A percentile compares a stretch with the other conserved stretches of the same genome.
Conservation (phyloP, 1,284 basidiomycete genomes). For the Naganishia cerealis region DNA sequence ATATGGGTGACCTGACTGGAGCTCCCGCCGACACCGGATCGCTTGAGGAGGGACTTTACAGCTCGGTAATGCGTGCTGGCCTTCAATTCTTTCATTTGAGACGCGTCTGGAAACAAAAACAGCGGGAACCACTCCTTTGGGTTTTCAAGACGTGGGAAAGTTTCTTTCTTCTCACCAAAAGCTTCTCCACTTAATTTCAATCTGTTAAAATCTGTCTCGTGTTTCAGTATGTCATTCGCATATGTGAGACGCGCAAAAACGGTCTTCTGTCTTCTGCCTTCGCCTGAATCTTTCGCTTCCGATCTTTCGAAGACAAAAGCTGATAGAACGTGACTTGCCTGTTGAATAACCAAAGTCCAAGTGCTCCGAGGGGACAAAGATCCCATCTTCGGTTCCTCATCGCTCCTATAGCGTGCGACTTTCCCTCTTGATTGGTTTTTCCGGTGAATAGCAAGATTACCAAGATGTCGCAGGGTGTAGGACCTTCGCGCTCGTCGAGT, state of each 20-base stretch:
- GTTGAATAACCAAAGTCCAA: neutral
- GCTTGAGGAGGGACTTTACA: neutral
- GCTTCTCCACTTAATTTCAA: neutral
- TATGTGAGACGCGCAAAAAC: too few species aligned
- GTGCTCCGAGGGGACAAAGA: neutral
- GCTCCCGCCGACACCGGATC: neutral
- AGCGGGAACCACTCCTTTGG: neutral
- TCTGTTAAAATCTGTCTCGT: too few species aligned
- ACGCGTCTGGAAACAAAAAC: neutral
- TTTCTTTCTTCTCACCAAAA: neutral
- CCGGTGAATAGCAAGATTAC: constrained; percentile 11
- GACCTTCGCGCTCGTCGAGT: constrained; percentile 9
- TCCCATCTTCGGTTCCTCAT: constrained; percentile 17
- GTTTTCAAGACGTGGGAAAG: neutral
- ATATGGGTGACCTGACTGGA: constrained; percentile 11
- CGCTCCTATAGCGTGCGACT: constrained; percentile 5
- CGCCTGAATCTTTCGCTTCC: neutral
- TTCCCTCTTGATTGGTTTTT: constrained; percentile 7
- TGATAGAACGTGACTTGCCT: neutral
- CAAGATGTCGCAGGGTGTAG: constrained; percentile 2
- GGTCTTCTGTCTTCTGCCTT: too few species aligned
- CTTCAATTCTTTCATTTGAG: neutral
- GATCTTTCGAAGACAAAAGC: neutral
- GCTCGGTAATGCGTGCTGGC: neutral
- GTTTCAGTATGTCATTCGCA: too few species aligned